Evolutionary conservation across 495 filamentous ascomycete species (phyloP), one percentile per base, ranked within the genome.

Genomic region (Podospora didyma): DNA sequence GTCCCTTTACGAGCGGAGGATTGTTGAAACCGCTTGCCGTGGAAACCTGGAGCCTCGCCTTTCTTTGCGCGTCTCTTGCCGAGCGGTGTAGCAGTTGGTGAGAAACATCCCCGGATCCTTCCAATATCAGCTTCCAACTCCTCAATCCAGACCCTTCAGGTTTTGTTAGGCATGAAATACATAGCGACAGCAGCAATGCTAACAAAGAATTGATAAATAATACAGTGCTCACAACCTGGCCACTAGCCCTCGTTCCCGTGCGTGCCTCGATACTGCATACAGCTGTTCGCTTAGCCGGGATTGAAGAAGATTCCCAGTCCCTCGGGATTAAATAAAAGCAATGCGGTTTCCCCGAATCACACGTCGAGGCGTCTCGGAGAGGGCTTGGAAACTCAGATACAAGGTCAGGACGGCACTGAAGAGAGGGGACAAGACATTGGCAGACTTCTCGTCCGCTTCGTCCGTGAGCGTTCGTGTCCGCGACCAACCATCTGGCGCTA

Each of bases 321-420:
- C 39, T 10, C n/a, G 5, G 2, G 12, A 5, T 42, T 42, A 5
- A 37, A 4, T 7, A 42, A 14, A 42, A 42, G 39, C 39, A 1
- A 42, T 42, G 39, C 39, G 39, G n/a, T 14, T 42, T 16, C 39
- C 39, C 39, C 39, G 39, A 14, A 44, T 54, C 3, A 35, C n/a
- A 47, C 54, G 57, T 20, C 49, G 42, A 7, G 58, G 49, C 6
- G 28, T 62, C 7, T 61, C 62, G 20, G 65, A 68, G 42, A 62
- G 37, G 26, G 12, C 59, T 20, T 63, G 60, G 60, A 65, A 68
- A 35, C 63, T 60, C 60, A 49, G 58, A 11, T 68, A 62, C 55
- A 68, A 68, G 51, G 16, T 68, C 11, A 37, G 23, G n/a, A 54
- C 62, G 21, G 19, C 58, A 23, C 52, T 58, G 35, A 45, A 63